A percentile compares a stretch with the other conserved stretches of the same genome.
phyloP scores from a whole-genome alignment of 1,284 basidiomycete species.

The Cutaneotrichosporon sp. region DNA sequence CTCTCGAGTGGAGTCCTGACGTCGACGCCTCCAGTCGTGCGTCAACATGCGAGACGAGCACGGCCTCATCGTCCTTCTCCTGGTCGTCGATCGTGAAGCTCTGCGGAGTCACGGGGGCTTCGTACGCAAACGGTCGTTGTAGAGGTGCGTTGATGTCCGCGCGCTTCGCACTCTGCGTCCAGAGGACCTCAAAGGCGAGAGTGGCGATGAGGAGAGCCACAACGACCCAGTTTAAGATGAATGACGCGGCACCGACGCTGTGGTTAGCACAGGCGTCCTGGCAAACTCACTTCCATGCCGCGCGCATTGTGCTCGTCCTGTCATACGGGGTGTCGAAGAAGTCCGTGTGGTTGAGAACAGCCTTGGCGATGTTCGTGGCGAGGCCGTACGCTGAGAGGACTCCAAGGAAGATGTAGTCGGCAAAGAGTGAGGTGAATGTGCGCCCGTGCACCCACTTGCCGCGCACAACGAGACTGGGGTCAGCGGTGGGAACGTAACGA shows the following conservation, averaged over 20 bases:
- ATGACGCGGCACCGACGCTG: not conserved
- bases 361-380: conserved; percentile 1
- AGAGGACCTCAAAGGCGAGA: not conserved
- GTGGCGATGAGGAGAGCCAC: not conserved
- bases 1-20: not conserved
- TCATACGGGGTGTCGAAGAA: not conserved
- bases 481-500: not conserved
- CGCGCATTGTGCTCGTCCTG: not conserved
- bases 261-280: not conserved
- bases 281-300: not conserved
- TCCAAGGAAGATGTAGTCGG: not conserved
- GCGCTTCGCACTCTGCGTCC: not conserved
- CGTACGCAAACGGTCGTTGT: not conserved
- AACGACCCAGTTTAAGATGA: not conserved
- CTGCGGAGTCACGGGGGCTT: not conserved
- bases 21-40: not conserved
- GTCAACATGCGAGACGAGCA: not conserved
- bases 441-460: conserved; percentile 6
- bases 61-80: not conserved
- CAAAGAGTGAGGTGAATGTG: not conserved
- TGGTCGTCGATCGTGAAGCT: not conserved
- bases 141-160: not conserved
- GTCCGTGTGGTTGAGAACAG: not conserved
- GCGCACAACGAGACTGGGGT: conserved; percentile 5
- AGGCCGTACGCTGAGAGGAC: conserved; percentile 1